phyloP scores from a whole-genome alignment of 768 basidiomycete species.

The Podaxis mareebaensis region DNA sequence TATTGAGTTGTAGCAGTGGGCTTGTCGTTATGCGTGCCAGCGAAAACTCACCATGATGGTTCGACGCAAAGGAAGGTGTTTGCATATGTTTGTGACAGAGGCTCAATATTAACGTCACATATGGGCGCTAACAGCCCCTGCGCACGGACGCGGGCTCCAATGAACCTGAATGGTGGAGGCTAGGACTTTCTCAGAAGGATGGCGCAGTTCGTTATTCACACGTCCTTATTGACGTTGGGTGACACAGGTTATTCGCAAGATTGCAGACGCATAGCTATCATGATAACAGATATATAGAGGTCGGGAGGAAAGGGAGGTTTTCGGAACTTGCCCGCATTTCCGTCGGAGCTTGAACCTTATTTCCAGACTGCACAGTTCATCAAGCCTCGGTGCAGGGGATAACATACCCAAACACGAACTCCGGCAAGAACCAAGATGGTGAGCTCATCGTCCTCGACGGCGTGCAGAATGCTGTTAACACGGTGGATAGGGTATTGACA shows the following conservation, averaged over 20 bases:
- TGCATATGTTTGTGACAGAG: constrained; percentile 38
- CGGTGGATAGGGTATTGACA: constrained; percentile 83
- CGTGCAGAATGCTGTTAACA: constrained; percentile 23
- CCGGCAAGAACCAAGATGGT: constrained; percentile 80
- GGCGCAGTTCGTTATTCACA: neutral
- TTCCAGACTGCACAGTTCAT: constrained; percentile 62
- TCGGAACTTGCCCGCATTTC: constrained; percentile 9
- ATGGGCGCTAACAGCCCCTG: constrained; percentile 14
- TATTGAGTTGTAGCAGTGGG: constrained; percentile 18
- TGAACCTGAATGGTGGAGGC: neutral
- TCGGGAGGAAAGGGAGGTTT: neutral
- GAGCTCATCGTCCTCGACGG: constrained; percentile 51
- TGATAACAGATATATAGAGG: neutral
- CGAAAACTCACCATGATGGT: constrained; percentile 70
- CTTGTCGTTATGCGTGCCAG: constrained; percentile 12
- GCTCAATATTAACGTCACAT: constrained; percentile 21
- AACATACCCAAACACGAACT: constrained; percentile 51
- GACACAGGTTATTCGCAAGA: neutral
- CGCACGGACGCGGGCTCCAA: constrained; percentile 12
- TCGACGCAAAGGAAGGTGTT: constrained; percentile 47
- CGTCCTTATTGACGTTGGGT: neutral
- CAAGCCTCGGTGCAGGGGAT: constrained; percentile 50
- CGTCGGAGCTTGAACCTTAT: constrained; percentile 45
- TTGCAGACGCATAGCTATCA: neutral
- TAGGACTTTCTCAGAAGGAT: neutral